phyloP scores from a whole-genome alignment of 2,329 filamentous ascomycete species.

The Colletotrichum abscissum region DNA sequence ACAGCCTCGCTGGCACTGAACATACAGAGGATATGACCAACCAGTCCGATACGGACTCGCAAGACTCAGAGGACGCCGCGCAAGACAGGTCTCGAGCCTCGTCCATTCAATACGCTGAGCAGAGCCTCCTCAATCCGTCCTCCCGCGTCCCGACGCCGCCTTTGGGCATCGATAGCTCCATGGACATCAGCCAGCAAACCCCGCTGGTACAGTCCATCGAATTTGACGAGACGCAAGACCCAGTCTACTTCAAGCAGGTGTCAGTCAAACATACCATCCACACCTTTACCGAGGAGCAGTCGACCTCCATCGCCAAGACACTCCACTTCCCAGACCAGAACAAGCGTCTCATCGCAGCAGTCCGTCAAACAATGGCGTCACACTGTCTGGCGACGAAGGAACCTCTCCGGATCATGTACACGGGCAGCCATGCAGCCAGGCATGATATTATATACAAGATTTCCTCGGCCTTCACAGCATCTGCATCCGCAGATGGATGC shows the following conservation, averaged over 20 bases:
- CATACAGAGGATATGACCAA: conserved; percentile 51
- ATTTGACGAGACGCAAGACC: conserved; percentile 54
- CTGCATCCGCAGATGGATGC: conserved; percentile 40
- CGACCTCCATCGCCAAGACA: conserved; percentile 45
- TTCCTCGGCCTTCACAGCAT: conserved; percentile 59
- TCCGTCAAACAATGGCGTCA: conserved; percentile 62
- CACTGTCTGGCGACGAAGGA: conserved; percentile 56
- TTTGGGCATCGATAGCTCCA: conserved; percentile 34
- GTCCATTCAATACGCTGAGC: conserved; percentile 62
- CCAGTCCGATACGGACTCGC: conserved; percentile 29
- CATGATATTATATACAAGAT: conserved; percentile 58
- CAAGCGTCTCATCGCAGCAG: conserved; percentile 52
- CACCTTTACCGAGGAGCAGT: conserved; percentile 54
- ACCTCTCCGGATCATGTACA: conserved; percentile 61
- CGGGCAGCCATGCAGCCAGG: conserved; percentile 54
- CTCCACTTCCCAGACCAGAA: conserved; percentile 48
- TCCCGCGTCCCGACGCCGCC: conserved; percentile 30
- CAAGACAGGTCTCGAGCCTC: conserved; percentile 43
- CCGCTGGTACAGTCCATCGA: conserved; percentile 52
- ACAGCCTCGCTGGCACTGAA: conserved; percentile 62
- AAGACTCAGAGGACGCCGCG: conserved; percentile 36
- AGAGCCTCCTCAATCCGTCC: conserved; percentile 58
- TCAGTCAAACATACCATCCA: conserved; percentile 59
- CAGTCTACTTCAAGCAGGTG: conserved; percentile 49
- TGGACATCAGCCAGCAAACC: conserved; percentile 34